phyloP scores from a whole-genome alignment of 371 early-diverging fungal genomes.

The Synchytrium microbalum region DNA sequence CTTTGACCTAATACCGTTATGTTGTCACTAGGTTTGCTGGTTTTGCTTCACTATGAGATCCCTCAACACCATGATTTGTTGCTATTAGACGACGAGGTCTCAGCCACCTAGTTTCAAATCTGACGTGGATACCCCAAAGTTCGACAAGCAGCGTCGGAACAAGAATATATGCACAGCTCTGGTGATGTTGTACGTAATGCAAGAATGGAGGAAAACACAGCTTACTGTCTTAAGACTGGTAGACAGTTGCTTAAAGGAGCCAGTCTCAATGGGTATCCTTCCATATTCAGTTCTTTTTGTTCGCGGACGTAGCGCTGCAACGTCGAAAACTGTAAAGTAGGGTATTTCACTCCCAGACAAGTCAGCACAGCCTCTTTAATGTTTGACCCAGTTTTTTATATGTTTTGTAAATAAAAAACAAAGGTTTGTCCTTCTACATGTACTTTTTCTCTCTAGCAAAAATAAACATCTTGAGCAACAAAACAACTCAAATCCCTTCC shows the following conservation, averaged over 20 bases:
- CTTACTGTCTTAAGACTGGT: slow-evolving; percentile 22
- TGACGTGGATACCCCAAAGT: slow-evolving; percentile 38
- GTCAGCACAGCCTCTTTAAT: no score
- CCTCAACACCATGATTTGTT: no score
- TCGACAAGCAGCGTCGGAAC: slow-evolving; percentile 29
- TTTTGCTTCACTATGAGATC: slow-evolving; percentile 15
- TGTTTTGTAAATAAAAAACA: no score
- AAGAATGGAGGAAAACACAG: slow-evolving; percentile 13
- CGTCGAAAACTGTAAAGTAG: slow-evolving; percentile 13
- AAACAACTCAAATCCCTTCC: no score
- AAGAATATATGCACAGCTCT: slow-evolving; percentile 27
- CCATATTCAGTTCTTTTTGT: background rate
- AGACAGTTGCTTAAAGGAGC: slow-evolving; percentile 16
- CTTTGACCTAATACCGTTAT: background rate
- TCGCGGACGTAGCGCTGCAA: slow-evolving; percentile 15
- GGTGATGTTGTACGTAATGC: slow-evolving; percentile 9
- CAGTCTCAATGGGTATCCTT: background rate
- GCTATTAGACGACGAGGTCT: slow-evolving; percentile 13
- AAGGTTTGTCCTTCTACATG: no score
- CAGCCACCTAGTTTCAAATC: slow-evolving; percentile 25
- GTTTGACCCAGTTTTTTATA: no score
- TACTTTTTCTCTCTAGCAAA: no score
- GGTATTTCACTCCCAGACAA: no score
- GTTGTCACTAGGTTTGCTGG: background rate
- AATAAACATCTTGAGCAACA: no score